phyloP scores from a whole-genome alignment of 257 asterid species.

The Solanum gandarillasii region DNA sequence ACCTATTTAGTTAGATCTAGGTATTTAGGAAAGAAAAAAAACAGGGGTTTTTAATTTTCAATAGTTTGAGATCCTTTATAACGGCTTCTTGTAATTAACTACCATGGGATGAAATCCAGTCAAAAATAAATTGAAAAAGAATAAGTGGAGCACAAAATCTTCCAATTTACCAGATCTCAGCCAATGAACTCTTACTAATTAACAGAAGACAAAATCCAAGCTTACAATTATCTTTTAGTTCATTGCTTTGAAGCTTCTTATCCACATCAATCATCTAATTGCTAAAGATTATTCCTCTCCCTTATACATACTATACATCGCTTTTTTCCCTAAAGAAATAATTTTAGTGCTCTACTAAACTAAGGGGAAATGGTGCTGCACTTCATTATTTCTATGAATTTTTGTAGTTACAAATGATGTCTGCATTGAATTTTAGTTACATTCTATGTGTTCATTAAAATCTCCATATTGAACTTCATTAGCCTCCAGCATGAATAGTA shows the following conservation, averaged over 20 bases:
- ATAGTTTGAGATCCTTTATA: neutral
- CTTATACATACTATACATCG: neutral
- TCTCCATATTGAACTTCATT: neutral
- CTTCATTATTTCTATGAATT: neutral
- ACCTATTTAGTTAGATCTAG: neutral
- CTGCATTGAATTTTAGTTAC: neutral
- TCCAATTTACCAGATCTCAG: neutral
- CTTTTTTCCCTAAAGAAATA: neutral
- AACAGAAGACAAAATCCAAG: neutral
- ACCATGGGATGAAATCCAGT: neutral
- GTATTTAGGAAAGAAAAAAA: neutral
- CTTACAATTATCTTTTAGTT: neutral
- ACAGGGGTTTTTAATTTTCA: neutral
- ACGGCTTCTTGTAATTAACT: neutral
- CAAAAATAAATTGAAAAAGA: neutral
- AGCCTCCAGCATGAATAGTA: constrained; percentile 1
- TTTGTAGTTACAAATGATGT: neutral
- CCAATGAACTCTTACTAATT: neutral
- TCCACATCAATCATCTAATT: neutral
- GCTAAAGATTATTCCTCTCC: neutral
- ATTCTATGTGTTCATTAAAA: neutral
- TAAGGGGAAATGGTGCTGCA: neutral
- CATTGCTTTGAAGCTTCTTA: neutral
- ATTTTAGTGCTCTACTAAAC: neutral
- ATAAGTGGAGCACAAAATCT: neutral